Evolutionary conservation across 805 yeast genomes (phyloP), one percentile per base, ranked within the genome.

Genomic region (Hermanozyma aechmeae): DNA sequence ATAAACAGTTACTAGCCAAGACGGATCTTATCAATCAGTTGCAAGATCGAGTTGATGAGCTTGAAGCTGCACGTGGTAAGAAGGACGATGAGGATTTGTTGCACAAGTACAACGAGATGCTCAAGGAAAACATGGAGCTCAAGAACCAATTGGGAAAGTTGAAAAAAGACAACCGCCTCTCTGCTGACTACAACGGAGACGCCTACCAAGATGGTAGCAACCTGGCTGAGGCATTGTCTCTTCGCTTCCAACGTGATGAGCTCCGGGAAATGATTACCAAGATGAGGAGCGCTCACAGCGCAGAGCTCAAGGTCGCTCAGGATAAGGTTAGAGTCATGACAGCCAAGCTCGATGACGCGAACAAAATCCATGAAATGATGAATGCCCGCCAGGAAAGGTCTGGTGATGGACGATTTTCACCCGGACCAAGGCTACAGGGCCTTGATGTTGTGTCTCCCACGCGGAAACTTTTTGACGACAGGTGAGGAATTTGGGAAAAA

Each of bases 21-120:
- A 71, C 69, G 18, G 76, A 74, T 29, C 28, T 52, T 29, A 51
- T 71, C 3, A 60, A 60, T 25, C 68, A 71, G 33, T 53, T 66
- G 18, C 58, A 61, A 32, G 67, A 72, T 4, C 69, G 65, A 32
- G 46, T 73, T 13, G 63, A 59, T 4, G 58, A 65, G 21, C 43
- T 59, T 13, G 41, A 38, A 19, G 28, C 26, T 45, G 50, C 25
- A 30, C 34, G 16, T 35, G 38, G 26, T 12, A 25, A 23, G 10
- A 26, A 36, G 13, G 63, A 63, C 30, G 58, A 60, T 19, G 47
- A 52, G 3, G 55, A 50, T 13, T 38, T 73, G 21, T 43, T 57
- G 28, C 50, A 50, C 9, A 61, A 65, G 32, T 45, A 69, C 32
- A 58, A 61, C 24, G 58, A 56, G 23, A 38, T 70, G 15, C 45